These are phyloP conservation scores for Chrysanthemum seticuspe DNA, from an alignment of 129 eudicot genomes.

Conservation along the genomic window DNA sequence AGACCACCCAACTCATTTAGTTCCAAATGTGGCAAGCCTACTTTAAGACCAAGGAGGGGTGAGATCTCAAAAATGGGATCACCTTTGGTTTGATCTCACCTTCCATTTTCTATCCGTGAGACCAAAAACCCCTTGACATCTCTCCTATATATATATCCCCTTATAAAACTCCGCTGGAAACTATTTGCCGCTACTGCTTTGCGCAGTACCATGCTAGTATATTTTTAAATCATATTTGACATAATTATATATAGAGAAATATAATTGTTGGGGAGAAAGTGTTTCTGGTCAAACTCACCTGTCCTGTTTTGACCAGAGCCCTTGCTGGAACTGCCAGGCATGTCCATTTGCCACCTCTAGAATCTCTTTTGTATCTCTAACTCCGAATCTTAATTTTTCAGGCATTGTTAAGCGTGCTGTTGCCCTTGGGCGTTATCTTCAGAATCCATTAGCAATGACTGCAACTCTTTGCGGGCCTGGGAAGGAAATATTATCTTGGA, in stretches of 20 bases:
- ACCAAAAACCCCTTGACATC: too few relatives aligned
- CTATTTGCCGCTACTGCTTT: too few relatives aligned
- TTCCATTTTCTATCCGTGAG: too few relatives aligned
- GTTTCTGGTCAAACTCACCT: not conserved
- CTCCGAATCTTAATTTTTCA: conserved; percentile 12
- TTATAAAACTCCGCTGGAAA: too few relatives aligned
- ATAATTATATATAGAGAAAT: too few relatives aligned
- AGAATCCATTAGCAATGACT: conserved; percentile 87
- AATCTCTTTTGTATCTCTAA: not conserved
- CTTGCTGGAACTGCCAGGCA: not conserved
- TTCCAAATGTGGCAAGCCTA: too few relatives aligned
- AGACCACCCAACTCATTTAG: not conserved
- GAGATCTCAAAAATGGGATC: too few relatives aligned
- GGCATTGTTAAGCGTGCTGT: conserved; percentile 90
- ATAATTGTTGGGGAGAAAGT: not conserved
- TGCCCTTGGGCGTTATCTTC: conserved; percentile 87
- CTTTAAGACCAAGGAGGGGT: too few relatives aligned
- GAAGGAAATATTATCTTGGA: conserved; percentile 83
- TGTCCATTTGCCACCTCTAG: not conserved
- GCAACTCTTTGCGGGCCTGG: conserved; percentile 84
- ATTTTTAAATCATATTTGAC: too few relatives aligned
- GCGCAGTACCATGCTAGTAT: too few relatives aligned
- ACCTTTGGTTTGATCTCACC: too few relatives aligned
- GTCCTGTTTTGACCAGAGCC: not conserved
- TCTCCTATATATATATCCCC: too few relatives aligned